Evolutionary conservation across 179 eudicot species (phyloP).

Genomic region (Silene coronaria): DNA sequence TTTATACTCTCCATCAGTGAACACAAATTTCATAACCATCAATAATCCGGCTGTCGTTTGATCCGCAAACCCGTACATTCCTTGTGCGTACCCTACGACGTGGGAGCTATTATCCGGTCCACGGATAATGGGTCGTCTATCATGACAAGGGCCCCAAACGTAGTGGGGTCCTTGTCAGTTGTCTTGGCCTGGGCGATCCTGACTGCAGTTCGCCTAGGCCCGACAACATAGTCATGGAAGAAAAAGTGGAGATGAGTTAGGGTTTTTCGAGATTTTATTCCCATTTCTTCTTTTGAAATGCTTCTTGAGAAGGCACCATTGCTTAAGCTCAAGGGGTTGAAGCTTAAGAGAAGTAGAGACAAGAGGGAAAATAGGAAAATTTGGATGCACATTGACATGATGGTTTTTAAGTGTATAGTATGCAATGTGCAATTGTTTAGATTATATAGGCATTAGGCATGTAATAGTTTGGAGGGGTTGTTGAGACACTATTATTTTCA

Average conservation of each 20-base stretch:
- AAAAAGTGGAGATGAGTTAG: constrained; percentile 48
- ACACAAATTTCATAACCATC: constrained; percentile 8
- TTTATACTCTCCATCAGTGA: not conserved
- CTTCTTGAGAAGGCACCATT: constrained; percentile 18
- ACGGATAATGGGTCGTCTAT: constrained; percentile 13
- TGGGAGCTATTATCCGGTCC: not conserved
- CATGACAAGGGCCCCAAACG: constrained; percentile 14
- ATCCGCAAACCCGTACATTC: constrained; percentile 16
- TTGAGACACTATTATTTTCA: too few relatives aligned
- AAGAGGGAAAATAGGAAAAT: too few relatives aligned
- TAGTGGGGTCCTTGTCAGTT: constrained; percentile 17
- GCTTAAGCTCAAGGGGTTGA: not conserved
- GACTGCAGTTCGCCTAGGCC: constrained; percentile 43
- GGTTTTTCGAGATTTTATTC: not conserved
- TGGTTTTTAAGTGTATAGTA: too few relatives aligned
- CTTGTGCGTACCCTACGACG: constrained; percentile 14
- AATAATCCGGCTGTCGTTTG: not conserved
- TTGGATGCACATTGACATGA: too few relatives aligned
- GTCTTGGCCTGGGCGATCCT: constrained; percentile 32
- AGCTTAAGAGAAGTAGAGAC: too few relatives aligned
- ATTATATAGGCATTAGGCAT: too few relatives aligned
- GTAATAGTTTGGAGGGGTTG: too few relatives aligned
- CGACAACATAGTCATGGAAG: constrained; percentile 54
- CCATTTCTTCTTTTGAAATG: constrained; percentile 22
- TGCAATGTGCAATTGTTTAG: too few relatives aligned